Evolutionary conservation across 306 rosid genomes (phyloP).

Genomic region (Prunus padus): DNA sequence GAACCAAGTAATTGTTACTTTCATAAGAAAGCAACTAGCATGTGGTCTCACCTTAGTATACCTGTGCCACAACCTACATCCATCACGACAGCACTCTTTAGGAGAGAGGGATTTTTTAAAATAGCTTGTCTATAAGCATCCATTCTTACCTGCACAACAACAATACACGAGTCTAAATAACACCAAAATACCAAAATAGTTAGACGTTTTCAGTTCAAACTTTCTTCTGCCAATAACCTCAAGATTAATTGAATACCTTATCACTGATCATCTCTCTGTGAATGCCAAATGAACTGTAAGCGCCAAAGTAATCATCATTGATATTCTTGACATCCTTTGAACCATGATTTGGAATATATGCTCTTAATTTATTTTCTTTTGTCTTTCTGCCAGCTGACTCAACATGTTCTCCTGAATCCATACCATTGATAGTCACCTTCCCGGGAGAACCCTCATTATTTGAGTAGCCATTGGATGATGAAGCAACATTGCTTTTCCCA

Average conservation of each 20-base stretch:
- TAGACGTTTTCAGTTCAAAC: background rate
- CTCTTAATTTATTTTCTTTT: slow-evolving; percentile 31
- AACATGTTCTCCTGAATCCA: slow-evolving; percentile 32
- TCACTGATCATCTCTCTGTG: slow-evolving; percentile 96
- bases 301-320: slow-evolving; percentile 80
- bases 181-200: slow-evolving; percentile 13
- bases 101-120: slow-evolving; percentile 74
- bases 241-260: slow-evolving; percentile 48
- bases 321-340: slow-evolving; percentile 61
- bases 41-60: slow-evolving; percentile 72
- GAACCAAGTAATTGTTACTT: background rate
- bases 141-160: slow-evolving; percentile 67
- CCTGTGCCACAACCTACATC: slow-evolving; percentile 98
- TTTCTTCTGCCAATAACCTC: slow-evolving; percentile 15
- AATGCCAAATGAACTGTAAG: slow-evolving; percentile 89
- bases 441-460: slow-evolving; percentile 38
- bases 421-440: slow-evolving; percentile 31
- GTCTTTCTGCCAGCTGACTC: slow-evolving; percentile 30
- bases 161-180: background rate
- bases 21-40: slow-evolving; percentile 11
- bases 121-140: slow-evolving; percentile 88
- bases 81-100: slow-evolving; percentile 72
- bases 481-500: slow-evolving; percentile 26
- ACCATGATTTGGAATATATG: slow-evolving; percentile 39
- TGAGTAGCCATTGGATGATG: slow-evolving; percentile 36